These are phyloP conservation scores for Candida saitoana DNA, from an alignment of 805 yeast genomes.

Conservation along the genomic window DNA sequence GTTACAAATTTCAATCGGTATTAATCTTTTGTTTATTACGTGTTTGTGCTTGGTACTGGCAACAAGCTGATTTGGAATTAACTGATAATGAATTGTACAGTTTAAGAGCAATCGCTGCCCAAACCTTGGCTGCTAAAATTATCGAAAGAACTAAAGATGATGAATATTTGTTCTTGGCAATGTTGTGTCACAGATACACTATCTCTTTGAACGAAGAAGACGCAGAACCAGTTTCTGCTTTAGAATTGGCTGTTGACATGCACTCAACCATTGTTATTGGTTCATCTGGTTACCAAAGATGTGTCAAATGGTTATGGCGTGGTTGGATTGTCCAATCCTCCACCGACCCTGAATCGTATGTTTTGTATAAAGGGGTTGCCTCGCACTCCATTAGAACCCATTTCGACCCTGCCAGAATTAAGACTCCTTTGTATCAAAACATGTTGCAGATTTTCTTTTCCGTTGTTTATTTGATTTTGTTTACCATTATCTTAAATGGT, in stretches of 20 bases:
- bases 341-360: slow-evolving; percentile 64
- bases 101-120: slow-evolving; percentile 66
- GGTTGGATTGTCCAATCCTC: slow-evolving; percentile 87
- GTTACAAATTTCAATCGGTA: slow-evolving; percentile 62
- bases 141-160: slow-evolving; percentile 62
- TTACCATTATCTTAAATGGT: slow-evolving; percentile 60
- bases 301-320: slow-evolving; percentile 87
- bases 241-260: slow-evolving; percentile 83
- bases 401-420: slow-evolving; percentile 77
- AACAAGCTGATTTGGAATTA: slow-evolving; percentile 54
- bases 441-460: slow-evolving; percentile 65
- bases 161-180: slow-evolving; percentile 61
- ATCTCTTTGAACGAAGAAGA: slow-evolving; percentile 62
- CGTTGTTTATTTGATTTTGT: slow-evolving; percentile 56
- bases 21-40: slow-evolving; percentile 67
- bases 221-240: slow-evolving; percentile 62
- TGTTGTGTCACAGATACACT: slow-evolving; percentile 72
- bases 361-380: slow-evolving; percentile 56
- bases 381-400: slow-evolving; percentile 55
- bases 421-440: slow-evolving; percentile 82
- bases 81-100: slow-evolving; percentile 62
- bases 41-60: slow-evolving; percentile 76
- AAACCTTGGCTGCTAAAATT: slow-evolving; percentile 62
- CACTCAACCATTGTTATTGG: slow-evolving; percentile 75
- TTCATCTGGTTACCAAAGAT: slow-evolving; percentile 78